Percentiles rank a stretch among this genome's conserved stretches.
Evolutionary conservation across 2,329 filamentous ascomycete species (phyloP).

Genomic region (Rhynchosporium graminicola): DNA sequence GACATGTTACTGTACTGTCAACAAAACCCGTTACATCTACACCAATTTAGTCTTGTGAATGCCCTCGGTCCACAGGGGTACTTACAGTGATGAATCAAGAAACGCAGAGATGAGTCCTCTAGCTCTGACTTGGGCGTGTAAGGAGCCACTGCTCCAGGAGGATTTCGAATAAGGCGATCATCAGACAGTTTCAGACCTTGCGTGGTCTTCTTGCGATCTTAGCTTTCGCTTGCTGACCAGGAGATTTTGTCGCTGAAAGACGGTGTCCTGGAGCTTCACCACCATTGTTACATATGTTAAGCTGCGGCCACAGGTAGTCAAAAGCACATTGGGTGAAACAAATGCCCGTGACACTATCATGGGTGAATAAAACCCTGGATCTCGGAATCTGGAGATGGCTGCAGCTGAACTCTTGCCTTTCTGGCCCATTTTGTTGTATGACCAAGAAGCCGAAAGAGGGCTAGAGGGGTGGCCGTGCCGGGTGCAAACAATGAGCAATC

Average conservation of each 20-base stretch:
- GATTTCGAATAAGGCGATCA: slow-evolving; percentile 16
- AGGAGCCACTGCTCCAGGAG: slow-evolving; percentile 25
- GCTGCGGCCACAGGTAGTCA: slow-evolving; percentile 8
- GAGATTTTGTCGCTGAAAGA: slow-evolving; percentile 4
- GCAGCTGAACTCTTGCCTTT: slow-evolving; percentile 12
- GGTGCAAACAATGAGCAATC: too few relatives aligned
- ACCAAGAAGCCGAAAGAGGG: neutral
- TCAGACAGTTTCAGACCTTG: slow-evolving; percentile 6
- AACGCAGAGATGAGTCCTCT: slow-evolving; percentile 28
- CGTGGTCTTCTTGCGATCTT: slow-evolving; percentile 12
- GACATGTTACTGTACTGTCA: slow-evolving; percentile 22
- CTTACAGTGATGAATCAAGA: slow-evolving; percentile 32
- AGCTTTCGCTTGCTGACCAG: slow-evolving; percentile 8
- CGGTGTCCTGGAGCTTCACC: slow-evolving; percentile 9
- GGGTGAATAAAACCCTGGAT: neutral
- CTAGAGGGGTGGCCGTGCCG: neutral
- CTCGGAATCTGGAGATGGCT: slow-evolving; percentile 19
- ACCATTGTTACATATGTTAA: slow-evolving; percentile 9
- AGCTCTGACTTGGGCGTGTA: slow-evolving; percentile 22
- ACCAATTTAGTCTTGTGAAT: slow-evolving; percentile 23
- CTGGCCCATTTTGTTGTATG: neutral
- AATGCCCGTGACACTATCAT: neutral
- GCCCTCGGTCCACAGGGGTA: neutral
- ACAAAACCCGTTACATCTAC: slow-evolving; percentile 30
- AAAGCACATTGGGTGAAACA: slow-evolving; percentile 7